Base-by-base conservation (phyloP, 345 rosid species). In the Fremontodendron californicum region DNA sequence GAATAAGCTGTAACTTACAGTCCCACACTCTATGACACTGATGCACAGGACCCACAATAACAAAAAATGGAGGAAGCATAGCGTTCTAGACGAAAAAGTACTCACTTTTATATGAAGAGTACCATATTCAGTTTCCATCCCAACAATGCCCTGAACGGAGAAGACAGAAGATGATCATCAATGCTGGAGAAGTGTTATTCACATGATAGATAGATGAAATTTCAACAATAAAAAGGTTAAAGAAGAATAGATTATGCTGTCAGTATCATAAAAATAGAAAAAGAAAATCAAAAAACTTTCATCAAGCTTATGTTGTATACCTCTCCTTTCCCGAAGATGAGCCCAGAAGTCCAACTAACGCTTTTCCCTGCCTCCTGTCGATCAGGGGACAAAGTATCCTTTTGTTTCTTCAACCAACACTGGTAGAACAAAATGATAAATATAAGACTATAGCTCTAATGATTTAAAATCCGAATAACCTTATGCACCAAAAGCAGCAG, bases 391-490 rank as follows among this genome's bases (percentile, higher is more conserved):
- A 92, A 74, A 0, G 80, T 73, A 80, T 93, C 93, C 82, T 90
- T 96, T 78, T 93, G 99, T 81, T 93, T 96, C 94, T 96, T 96
- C 87, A 93, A 85, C 98, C 99, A 93, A 84, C 99, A 96, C 99
- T 96, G 82, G 52, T 5, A 62, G 64, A 42, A 67, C 57, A 27
- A 74, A 65, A 27, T 21, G 52, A 39, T 45, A 60, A 19, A 58
- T 9, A 61, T 35, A 39, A 74, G 57, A 74, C 33, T 48, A 19
- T 62, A 42, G 66, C 33, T 71, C 29, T 10, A 6, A 16, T 46
- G 43, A 52, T 40, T n/a, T 18, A 35, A 58, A 31, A 63, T 9
- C 39, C 46, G 16, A 11, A 45, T 80, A 48, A 75, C 54, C 67
- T 51, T 8, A n/a, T 66, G 39, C 39, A 70, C 45, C 57, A 21